These are phyloP conservation scores for Quercus glauca DNA, from an alignment of 306 rosid species.

Conservation along the genomic window DNA sequence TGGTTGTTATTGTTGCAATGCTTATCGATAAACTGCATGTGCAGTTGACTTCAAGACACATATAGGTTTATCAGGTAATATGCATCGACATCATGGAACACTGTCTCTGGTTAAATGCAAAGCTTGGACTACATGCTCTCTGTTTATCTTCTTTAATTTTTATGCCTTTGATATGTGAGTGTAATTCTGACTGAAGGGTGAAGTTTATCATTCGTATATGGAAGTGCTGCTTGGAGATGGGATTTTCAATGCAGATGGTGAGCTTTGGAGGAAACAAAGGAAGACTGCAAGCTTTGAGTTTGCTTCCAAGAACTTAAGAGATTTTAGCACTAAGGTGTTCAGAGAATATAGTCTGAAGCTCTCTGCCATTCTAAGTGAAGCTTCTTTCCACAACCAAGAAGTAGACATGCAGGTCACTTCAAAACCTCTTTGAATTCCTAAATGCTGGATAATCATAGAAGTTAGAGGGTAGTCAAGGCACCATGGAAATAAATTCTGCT, in stretches of 20 bases:
- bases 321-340: slow-evolving; percentile 78
- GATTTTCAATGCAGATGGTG: slow-evolving; percentile 87
- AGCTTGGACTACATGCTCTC: background rate
- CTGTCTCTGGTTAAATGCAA: background rate
- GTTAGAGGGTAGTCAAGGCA: too few relatives aligned
- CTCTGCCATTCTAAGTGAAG: slow-evolving; percentile 50
- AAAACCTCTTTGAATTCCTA: background rate
- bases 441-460: background rate
- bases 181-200: slow-evolving; percentile 55
- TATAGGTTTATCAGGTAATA: background rate
- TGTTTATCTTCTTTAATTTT: background rate
- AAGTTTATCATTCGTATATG: slow-evolving; percentile 84
- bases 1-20: too few relatives aligned
- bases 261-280: slow-evolving; percentile 84
- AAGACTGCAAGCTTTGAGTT: slow-evolving; percentile 92
- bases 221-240: slow-evolving; percentile 95
- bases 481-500: background rate
- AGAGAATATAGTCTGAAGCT: slow-evolving; percentile 67
- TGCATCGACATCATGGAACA: background rate
- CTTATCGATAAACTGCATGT: too few relatives aligned
- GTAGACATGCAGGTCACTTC: slow-evolving; percentile 79
- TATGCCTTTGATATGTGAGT: background rate
- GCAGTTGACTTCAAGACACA: background rate
- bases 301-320: slow-evolving; percentile 89
- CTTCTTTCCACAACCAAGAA: slow-evolving; percentile 51